A percentile compares a stretch with the other conserved stretches of the same genome.
These are phyloP conservation scores for Thelephora ganbajun DNA, from an alignment of 768 basidiomycete genomes.

Conservation along the genomic window DNA sequence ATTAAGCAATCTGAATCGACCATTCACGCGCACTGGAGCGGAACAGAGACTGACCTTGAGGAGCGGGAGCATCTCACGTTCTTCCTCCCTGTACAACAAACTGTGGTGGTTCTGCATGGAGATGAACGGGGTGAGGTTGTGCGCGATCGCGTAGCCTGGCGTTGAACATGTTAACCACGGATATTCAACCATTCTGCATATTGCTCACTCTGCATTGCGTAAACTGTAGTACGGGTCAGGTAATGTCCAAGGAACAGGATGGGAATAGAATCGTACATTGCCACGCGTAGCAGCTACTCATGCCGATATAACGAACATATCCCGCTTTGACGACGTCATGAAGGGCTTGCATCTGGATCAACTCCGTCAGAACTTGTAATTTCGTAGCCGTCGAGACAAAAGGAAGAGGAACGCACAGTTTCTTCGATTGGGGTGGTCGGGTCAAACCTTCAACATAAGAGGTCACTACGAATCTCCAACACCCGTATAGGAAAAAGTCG, in stretches of 20 bases:
- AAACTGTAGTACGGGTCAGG: conserved; percentile 10
- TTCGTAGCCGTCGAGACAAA: not conserved
- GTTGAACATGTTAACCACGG: not conserved
- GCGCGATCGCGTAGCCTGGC: conserved; percentile 27
- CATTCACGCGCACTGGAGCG: not conserved
- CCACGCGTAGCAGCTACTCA: conserved; percentile 24
- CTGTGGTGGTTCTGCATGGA: conserved; percentile 52
- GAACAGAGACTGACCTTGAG: conserved; percentile 15
- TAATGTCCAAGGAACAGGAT: not conserved
- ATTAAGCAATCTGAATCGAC: not conserved
- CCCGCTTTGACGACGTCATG: conserved; percentile 33
- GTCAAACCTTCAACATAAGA: conserved; percentile 2
- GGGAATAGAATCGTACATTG: conserved; percentile 12
- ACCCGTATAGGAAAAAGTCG: not conserved
- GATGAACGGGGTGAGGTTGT: conserved; percentile 37
- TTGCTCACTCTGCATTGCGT: conserved; percentile 19
- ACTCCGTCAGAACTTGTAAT: not conserved
- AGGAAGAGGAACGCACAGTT: conserved; percentile 5
- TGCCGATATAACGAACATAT: conserved; percentile 28
- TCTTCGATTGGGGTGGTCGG: conserved; percentile 24
- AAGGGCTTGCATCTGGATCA: conserved; percentile 26
- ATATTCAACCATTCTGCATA: not conserved
- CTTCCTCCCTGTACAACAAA: conserved; percentile 47
- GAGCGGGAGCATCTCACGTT: conserved; percentile 41
- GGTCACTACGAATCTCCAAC: not conserved